These are phyloP conservation scores for Venturia oleaginea DNA, from an alignment of 2,329 filamentous ascomycete species.

Conservation along the genomic window DNA sequence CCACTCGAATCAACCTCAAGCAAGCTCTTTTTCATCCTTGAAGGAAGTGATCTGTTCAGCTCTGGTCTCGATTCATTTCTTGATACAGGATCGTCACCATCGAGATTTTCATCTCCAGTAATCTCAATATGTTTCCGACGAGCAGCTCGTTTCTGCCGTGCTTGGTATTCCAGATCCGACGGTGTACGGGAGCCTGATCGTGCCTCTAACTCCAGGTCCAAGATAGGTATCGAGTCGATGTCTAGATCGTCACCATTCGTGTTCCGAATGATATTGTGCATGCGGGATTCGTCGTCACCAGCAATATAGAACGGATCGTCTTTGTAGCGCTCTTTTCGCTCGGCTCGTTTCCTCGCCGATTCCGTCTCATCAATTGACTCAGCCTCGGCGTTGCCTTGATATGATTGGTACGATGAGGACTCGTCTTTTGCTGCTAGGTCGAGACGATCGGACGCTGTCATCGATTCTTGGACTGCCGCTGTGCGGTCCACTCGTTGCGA, in stretches of 20 bases:
- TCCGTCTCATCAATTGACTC: constrained; percentile 24
- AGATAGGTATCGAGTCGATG: constrained; percentile 90
- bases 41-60: constrained; percentile 19
- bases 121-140: constrained; percentile 35
- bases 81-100: constrained; percentile 5
- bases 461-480: constrained; percentile 11
- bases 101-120: constrained; percentile 38
- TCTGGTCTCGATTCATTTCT: constrained; percentile 18
- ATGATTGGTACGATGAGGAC: constrained; percentile 32
- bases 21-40: constrained; percentile 51
- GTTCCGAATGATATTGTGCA: constrained; percentile 60
- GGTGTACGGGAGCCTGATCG: constrained; percentile 16
- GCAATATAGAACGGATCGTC: constrained; percentile 96
- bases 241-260: constrained; percentile 74
- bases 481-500: not conserved
- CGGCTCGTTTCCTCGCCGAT: constrained; percentile 58
- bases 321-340: constrained; percentile 71
- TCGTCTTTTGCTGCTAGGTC: constrained; percentile 22
- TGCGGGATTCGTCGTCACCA: constrained; percentile 47
- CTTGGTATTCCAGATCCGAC: constrained; percentile 18
- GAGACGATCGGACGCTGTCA: constrained; percentile 35
- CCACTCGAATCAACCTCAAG: constrained; percentile 83
- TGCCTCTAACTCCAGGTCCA: constrained; percentile 70
- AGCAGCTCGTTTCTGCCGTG: constrained; percentile 24
- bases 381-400: constrained; percentile 24